Evolutionary conservation across 2,329 filamentous ascomycete species (phyloP), one percentile per base, ranked within the genome.

Genomic region (Juglanconis oblonga): DNA sequence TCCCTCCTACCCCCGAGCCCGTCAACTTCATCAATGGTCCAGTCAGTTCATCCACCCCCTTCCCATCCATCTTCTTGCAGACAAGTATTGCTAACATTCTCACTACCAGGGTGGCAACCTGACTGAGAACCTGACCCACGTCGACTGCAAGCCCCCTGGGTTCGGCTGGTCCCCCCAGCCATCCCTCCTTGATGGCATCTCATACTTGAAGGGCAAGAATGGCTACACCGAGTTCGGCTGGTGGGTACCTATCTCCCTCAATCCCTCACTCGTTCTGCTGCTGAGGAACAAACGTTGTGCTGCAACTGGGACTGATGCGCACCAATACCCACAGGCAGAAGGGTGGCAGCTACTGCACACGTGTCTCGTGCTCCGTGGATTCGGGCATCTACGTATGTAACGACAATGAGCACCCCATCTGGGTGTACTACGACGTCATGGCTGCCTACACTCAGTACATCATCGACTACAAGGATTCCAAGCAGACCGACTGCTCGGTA

Each of bases 381-480:
- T 33, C 35, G 13, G 57, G 13, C 24, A 14, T 59, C n/a, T 52
- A 59, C 24, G 57, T 33, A 3, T 59, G 57, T 52, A 55, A 52
- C 6, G 52, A 59, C 52, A 59, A 55, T 6, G 13, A 59, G 24
- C 1, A 4, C 42, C 17, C 1, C 32, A 5, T 58, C 13, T 0
- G 14, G 8, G 38, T 49, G 2, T 14, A 8, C 40, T 31, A 13
- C 5, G 38, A 59, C 5, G 38, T 35, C 3, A 31, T 60, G 38
- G 58, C 58, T n/a, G 40, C 11, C 8, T 56, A 60, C 33, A 42
- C 58, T 11, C 32, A 60, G n/a, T n/a, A 31, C 6, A 38, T 60
- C 32, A 56, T 52, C 24, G 57, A 54, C 44, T 35, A 54, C 9
- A 47, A 38, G 32, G 32, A 9, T 1, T 13, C 1, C 5, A 1